Base-by-base conservation (phyloP, 768 basidiomycete genomes). In the Mycena belliarum region DNA sequence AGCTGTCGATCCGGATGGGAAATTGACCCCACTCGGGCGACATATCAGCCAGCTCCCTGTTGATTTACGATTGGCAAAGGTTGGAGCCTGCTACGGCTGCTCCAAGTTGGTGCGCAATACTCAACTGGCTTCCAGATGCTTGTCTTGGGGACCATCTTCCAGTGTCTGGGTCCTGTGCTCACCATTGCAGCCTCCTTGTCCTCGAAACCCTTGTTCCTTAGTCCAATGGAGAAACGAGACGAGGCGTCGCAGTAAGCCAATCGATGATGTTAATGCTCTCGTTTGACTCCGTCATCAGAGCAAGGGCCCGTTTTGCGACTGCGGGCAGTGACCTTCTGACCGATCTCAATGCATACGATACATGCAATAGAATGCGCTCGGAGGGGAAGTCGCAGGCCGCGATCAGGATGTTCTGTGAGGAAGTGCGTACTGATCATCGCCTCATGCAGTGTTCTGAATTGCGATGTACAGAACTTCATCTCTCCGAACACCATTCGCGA, bases 31-130 rank as follows among this genome's bases (percentile, higher is more conserved):
- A 2, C 76, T 98, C 7, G 95, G 95, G 11, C 78, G 82, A 61
- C 86, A 96, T 69, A 84, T 95, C 68, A 25, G 88, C 86, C 61
- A 55, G 79, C 79, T 97, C n/a, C 95, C 95, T 1, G 75, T 96
- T 15, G 95, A 98, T 71, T 75, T 95, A 11, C 81, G 93, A 38
- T 79, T 98, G 25, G 92, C 85, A 9, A 98, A 97, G 79, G 90
- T 89, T 53, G 14, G 66, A 40, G 11, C 24, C 25, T 28, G 43
- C 5, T 28, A 25, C 29, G 29, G 29, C 29, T n/a, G n/a, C n/a
- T n/a, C n/a, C n/a, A 12, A 43, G 38, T 11, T 11, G 29, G 24
- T 45, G n/a, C 33, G 18, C 24, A 37, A 51, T 45, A 16, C 24
- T 49, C 21, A 52, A 16, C 49, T 15, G 37, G 18, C 12, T 12